Evolutionary conservation across 768 basidiomycete genomes (phyloP), one percentile per base, ranked within the genome.

Genomic region (Strobilomyces confusus): DNA sequence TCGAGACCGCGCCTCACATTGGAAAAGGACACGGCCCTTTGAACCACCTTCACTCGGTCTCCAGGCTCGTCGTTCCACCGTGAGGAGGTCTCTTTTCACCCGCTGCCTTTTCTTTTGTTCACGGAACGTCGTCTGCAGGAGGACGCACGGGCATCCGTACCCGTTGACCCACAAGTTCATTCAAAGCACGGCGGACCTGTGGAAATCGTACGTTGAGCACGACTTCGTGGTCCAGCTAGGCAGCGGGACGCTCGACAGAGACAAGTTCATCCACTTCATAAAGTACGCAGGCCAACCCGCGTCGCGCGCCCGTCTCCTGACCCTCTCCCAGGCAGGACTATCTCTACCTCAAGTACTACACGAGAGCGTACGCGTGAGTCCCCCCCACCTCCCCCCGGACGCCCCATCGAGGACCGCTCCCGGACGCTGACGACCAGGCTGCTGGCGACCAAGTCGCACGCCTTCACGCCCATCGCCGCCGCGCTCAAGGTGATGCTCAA

Each of bases 21-120:
- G 94, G 92, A 0, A 67, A 73, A 11, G 93, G 94, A 0, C 74
- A 85, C 49, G 93, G 93, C 1, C 94, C 94, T 3, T 75, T 98
- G 19, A 92, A 98, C 68, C 93, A 98, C 64, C 73, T 89, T 48
- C 89, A 92, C 62, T 73, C 81, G 0, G 73, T 83, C 14, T 63
- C 73, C 2, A 70, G 58, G 5, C 72, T 76, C 1, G 57, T 74
- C 1, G 68, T 95, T 17, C 80, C 82, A 1, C 69, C 70, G 83
- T 83, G 62, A 59, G 91, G 78, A 44, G 50, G 60, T 51, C 20
- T 22, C n/a, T 32, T 17, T 49, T 11, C n/a, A 22, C 8, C 19
- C 0, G 15, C 13, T 44, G 11, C 33, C 17, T 22, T 6, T 32
- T 19, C 33, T 13, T 50, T 46, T n/a, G n/a, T n/a, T n/a, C n/a